Conservation (phyloP, 768 basidiomycete species). For the Panaeolus cyanescens region DNA sequence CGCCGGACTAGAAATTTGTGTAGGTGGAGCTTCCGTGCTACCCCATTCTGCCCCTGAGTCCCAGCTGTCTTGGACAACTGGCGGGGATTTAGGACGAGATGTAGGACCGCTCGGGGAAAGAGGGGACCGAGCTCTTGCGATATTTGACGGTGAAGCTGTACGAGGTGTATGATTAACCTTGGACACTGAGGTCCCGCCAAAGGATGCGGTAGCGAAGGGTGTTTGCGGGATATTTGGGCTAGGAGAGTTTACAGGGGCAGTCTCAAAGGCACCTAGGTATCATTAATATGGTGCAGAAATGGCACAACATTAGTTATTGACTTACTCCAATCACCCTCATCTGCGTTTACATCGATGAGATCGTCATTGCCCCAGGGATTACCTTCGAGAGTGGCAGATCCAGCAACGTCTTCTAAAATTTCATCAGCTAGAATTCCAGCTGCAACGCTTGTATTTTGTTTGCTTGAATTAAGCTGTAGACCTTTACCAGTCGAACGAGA, state of each 20-base stretch:
- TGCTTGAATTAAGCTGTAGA: constrained; percentile 70
- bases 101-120: background rate
- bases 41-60: constrained; percentile 26
- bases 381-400: constrained; percentile 39
- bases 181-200: constrained; percentile 1
- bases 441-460: constrained; percentile 34
- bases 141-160: constrained; percentile 5
- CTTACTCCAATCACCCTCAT: constrained; percentile 94
- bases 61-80: constrained; percentile 24
- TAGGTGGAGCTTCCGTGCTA: constrained; percentile 4
- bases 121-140: constrained; percentile 13
- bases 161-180: constrained; percentile 5
- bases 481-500: constrained; percentile 47
- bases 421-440: constrained; percentile 47
- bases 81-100: background rate
- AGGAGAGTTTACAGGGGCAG: constrained; percentile 38
- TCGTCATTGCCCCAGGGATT: constrained; percentile 77
- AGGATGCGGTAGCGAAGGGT: constrained; percentile 9
- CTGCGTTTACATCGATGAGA: constrained; percentile 91
- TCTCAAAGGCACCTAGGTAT: constrained; percentile 73
- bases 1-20: background rate
- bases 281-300: constrained; percentile 3
- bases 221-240: constrained; percentile 9
- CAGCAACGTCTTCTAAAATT: constrained; percentile 58
- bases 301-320: constrained; percentile 12